phyloP scores from a whole-genome alignment of 331 rosid species.

The Erythrophleum ivorense region DNA sequence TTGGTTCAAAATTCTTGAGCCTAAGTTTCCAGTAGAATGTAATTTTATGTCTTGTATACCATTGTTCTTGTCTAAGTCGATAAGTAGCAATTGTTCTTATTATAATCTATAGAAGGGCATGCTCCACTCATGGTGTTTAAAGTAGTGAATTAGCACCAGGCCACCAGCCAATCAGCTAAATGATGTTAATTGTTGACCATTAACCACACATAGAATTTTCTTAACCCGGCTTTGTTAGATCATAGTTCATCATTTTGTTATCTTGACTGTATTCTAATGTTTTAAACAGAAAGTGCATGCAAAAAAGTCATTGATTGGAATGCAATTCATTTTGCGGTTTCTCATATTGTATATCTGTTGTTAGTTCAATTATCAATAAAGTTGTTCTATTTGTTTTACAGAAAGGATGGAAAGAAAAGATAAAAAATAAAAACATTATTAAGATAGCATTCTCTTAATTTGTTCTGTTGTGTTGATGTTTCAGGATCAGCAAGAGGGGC shows the following conservation, averaged over 20 bases:
- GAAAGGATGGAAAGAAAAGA: not conserved
- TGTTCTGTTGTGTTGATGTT: conserved; percentile 32
- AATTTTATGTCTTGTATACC: not conserved
- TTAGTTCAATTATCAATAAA: not conserved
- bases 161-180: not conserved
- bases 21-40: not conserved
- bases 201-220: not conserved
- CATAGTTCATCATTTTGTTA: not conserved
- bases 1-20: not conserved
- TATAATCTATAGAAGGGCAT: not conserved
- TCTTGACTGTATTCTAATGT: not conserved
- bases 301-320: not conserved
- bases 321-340: not conserved
- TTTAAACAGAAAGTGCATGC: not conserved
- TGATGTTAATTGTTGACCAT: not conserved
- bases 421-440: not conserved
- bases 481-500: conserved; percentile 86
- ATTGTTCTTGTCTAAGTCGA: not conserved
- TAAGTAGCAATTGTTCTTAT: not conserved
- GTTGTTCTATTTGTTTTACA: not conserved
- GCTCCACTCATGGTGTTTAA: not conserved
- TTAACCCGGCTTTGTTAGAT: not conserved
- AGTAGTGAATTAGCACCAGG: not conserved
- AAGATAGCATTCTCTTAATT: conserved; percentile 22
- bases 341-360: not conserved